phyloP scores from a whole-genome alignment of 2,329 filamentous ascomycete species.

The Juglanconis juglandina region DNA sequence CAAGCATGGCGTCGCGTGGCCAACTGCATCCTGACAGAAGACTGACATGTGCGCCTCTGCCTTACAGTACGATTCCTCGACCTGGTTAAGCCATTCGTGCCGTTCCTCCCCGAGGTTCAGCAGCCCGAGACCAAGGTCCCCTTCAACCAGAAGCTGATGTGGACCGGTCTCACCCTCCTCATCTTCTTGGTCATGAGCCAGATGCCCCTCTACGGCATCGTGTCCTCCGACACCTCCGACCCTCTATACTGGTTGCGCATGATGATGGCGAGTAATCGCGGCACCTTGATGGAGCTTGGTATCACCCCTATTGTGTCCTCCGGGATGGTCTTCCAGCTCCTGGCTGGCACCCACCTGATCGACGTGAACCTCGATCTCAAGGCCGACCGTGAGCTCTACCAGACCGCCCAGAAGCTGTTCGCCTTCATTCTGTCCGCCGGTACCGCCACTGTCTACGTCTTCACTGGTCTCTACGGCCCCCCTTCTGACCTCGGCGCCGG shows the following conservation, averaged over 20 bases:
- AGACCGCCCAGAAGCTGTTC: conserved; percentile 98
- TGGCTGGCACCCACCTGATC: conserved; percentile 98
- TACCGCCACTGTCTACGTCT: conserved; percentile 95
- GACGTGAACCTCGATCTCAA: conserved; percentile 99
- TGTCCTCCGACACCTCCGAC: conserved; percentile 97
- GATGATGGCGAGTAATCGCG: conserved; percentile 99
- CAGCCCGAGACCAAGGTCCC: conserved; percentile 97
- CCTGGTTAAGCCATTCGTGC: conserved; percentile 98
- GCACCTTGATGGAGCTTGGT: conserved; percentile 93
- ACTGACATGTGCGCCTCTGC: conserved; percentile 20
- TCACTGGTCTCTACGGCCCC: conserved; percentile 95
- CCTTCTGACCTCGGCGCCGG: conserved; percentile 95
- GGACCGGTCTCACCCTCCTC: conserved; percentile 88
- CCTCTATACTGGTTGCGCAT: conserved; percentile 99
- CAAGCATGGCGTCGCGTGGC: conserved; percentile 8
- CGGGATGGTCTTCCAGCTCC: conserved; percentile 99
- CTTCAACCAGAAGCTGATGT: conserved; percentile 98
- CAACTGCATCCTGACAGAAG: conserved; percentile 7
- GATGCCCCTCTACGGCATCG: conserved; percentile 98
- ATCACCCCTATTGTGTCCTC: conserved; percentile 99
- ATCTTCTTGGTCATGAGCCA: conserved; percentile 99
- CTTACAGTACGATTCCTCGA: conserved; percentile 92
- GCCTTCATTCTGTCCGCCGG: conserved; percentile 97
- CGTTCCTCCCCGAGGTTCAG: conserved; percentile 98
- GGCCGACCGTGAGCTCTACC: conserved; percentile 98